Evolutionary conservation across 31 red algal genomes (phyloP).

Genomic region (Endocladia muricata): DNA sequence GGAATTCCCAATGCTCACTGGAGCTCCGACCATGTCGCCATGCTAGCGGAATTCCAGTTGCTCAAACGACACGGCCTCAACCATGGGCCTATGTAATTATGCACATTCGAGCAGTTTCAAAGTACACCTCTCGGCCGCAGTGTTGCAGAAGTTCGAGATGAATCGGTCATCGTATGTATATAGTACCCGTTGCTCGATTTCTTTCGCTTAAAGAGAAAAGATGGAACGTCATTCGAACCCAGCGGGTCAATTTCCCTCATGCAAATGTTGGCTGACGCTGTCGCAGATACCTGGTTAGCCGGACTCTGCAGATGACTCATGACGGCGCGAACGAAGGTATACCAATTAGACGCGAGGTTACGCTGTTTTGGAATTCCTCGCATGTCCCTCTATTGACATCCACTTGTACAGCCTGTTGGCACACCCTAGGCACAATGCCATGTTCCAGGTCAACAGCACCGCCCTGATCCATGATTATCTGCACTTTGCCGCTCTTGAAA

Average conservation of each 20-base stretch:
- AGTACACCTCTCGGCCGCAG: neutral
- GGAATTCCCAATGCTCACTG: slow-evolving; percentile 72
- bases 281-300: no score
- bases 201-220: no score
- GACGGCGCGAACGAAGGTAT: slow-evolving; percentile 20
- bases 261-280: no score
- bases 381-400: slow-evolving; percentile 25
- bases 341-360: slow-evolving; percentile 26
- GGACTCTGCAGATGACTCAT: no score
- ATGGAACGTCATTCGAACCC: no score
- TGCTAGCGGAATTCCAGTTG: slow-evolving; percentile 67
- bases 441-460: slow-evolving; percentile 32
- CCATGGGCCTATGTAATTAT: slow-evolving; percentile 43
- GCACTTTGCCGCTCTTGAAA: slow-evolving; percentile 46
- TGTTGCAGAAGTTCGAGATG: no score
- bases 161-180: no score
- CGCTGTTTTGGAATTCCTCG: slow-evolving; percentile 43
- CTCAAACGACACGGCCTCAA: slow-evolving; percentile 35
- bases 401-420: slow-evolving; percentile 39
- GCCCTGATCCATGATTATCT: slow-evolving; percentile 47
- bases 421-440: slow-evolving; percentile 37
- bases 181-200: no score
- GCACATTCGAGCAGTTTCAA: neutral
- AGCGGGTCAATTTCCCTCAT: no score
- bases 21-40: slow-evolving; percentile 80